A percentile compares a stretch with the other conserved stretches of the same genome.
Evolutionary conservation across 169 alveolate species (phyloP).

Genomic region (Babesia sp.): DNA sequence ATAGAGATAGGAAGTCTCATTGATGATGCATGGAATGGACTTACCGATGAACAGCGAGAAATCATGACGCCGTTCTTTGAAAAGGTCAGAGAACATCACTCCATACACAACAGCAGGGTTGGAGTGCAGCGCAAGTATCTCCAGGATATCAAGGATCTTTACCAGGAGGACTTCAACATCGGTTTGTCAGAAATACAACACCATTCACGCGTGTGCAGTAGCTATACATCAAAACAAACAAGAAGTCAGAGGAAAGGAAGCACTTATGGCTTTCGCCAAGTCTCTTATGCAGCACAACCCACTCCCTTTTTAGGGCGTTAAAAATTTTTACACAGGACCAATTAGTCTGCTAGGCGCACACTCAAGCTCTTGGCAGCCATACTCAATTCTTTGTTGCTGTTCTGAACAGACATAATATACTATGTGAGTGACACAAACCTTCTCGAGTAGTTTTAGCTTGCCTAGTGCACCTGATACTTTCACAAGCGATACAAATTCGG

Average conservation of each 20-base stretch:
- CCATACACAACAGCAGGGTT: conserved; percentile 72
- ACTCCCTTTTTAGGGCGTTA: conserved; percentile 54
- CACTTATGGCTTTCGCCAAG: conserved; percentile 67
- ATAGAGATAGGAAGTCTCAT: conserved; percentile 36
- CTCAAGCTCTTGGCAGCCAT: conserved; percentile 61
- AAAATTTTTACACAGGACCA: background rate
- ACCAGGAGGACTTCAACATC: conserved; percentile 94
- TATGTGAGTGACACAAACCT: conserved; percentile 46
- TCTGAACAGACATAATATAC: background rate
- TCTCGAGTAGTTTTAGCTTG: conserved; percentile 70
- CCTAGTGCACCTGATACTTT: conserved; percentile 79
- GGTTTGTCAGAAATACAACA: conserved; percentile 55
- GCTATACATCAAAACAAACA: conserved; percentile 85
- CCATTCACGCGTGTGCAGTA: conserved; percentile 14
- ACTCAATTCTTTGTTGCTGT: conserved; percentile 48
- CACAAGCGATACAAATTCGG: conserved; percentile 77
- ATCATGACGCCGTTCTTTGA: conserved; percentile 19
- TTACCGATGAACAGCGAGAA: conserved; percentile 31
- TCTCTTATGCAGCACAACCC: conserved; percentile 70
- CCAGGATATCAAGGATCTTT: conserved; percentile 91
- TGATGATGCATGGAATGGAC: conserved; percentile 19
- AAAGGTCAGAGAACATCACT: conserved; percentile 66
- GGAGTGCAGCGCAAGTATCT: conserved; percentile 94
- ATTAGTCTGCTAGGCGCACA: conserved; percentile 53
- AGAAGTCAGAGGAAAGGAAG: conserved; percentile 87